Evolutionary conservation across 768 basidiomycete genomes (phyloP), one percentile per base, ranked within the genome.

Genomic region (Leucosporidium yakuticum): DNA sequence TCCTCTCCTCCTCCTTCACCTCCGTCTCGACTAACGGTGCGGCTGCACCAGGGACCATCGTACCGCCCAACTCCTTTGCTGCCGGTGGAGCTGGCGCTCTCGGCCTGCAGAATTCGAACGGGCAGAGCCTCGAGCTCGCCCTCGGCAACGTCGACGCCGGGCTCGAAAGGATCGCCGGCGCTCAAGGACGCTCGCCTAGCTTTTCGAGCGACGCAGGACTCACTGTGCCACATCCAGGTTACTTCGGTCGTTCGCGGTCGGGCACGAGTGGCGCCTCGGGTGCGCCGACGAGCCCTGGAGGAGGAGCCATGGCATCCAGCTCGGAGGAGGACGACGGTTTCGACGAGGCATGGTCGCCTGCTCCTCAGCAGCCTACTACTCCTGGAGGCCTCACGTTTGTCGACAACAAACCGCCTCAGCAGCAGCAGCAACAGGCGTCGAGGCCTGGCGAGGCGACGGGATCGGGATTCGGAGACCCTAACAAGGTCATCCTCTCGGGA

Each of bases 401-500:
- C 12, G 60, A 62, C 29, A 14, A 2, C 14, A 23, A 31, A 23
- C 47, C 34, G 31, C 48, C 31, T 9, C n/a, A 6, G 5, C 51
- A 25, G 64, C 34, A 20, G 5, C 51, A 25, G 64, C 34, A 20
- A 32, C 36, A n/a, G 51, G 36, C 44, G 6, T 44, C 39, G 14
- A 8, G 39, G 39, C 39, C 12, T 5, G 44, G 20, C 44, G 20
- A 12, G 44, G 50, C 3, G 51, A n/a, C 25, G 47, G 36, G 21
- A 27, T 51, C 25, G 50, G 25, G 17, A 49, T 14, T 78, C 59
- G 83, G 83, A 50, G 89, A 90, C 71, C 83, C 84, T 25, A 81
- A 85, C n/a, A 94, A 93, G 80, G 81, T 87, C 49, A 87, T 99
- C 49, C 77, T 95, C 6, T 86, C 86, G 25, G 92, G 93, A 2